phyloP scores from a whole-genome alignment of 768 basidiomycete genomes.

The Boletellus ananas region DNA sequence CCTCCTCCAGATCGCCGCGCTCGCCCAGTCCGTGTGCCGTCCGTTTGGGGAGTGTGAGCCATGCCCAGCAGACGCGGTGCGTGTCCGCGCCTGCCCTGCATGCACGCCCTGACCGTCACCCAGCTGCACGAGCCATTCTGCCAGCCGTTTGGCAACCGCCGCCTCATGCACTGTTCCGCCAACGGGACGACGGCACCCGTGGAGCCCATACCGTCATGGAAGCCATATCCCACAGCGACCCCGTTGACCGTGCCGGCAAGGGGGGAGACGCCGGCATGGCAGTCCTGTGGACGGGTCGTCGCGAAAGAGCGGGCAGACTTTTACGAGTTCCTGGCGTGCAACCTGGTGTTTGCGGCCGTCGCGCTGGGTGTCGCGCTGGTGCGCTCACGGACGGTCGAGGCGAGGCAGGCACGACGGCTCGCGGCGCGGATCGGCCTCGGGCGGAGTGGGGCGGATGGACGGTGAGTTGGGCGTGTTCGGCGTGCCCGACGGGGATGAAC shows the following conservation, averaged over 20 bases:
- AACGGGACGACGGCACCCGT: slow-evolving; percentile 28
- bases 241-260: background rate
- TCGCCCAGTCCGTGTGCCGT: slow-evolving; percentile 34
- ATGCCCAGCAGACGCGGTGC: slow-evolving; percentile 60
- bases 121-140: slow-evolving; percentile 88
- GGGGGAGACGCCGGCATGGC: slow-evolving; percentile 81
- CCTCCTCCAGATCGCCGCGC: slow-evolving; percentile 9
- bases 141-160: slow-evolving; percentile 92
- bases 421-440: slow-evolving; percentile 82
- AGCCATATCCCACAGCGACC: slow-evolving; percentile 6
- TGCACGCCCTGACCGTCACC: slow-evolving; percentile 4
- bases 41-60: slow-evolving; percentile 59
- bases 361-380: slow-evolving; percentile 64
- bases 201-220: slow-evolving; percentile 16
- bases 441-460: slow-evolving; percentile 23
- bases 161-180: slow-evolving; percentile 74
- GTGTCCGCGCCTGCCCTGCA: slow-evolving; percentile 22
- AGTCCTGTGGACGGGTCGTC: slow-evolving; percentile 86
- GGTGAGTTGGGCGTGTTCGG: too few species aligned
- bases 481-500: too few species aligned
- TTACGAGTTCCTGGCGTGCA: slow-evolving; percentile 87
- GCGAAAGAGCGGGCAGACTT: slow-evolving; percentile 79
- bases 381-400: slow-evolving; percentile 63
- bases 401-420: slow-evolving; percentile 73
- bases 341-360: slow-evolving; percentile 64